phyloP scores from a whole-genome alignment of 768 basidiomycete species.

The Dioszegia aurantiaca region DNA sequence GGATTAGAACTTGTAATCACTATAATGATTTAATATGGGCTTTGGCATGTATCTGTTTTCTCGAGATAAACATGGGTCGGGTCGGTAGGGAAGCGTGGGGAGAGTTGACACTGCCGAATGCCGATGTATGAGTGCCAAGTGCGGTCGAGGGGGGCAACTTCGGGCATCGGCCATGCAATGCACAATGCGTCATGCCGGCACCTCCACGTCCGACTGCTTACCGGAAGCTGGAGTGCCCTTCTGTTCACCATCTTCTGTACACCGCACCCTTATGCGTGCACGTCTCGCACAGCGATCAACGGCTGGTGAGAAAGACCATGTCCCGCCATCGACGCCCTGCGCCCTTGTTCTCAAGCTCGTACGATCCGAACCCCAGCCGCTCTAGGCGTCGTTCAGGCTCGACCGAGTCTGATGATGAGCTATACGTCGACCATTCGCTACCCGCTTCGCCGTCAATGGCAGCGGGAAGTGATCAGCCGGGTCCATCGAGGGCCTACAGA shows the following conservation, averaged over 20 bases:
- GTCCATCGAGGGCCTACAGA: slow-evolving; percentile 1
- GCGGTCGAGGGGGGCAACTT: neutral
- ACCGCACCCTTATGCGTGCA: too few species aligned
- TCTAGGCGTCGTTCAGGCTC: neutral
- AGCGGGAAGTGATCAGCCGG: neutral
- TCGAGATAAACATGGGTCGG: neutral
- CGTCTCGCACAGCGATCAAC: too few species aligned
- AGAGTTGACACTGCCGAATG: too few species aligned
- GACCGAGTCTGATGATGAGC: slow-evolving; percentile 8
- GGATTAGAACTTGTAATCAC: too few species aligned
- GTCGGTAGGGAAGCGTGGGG: too few species aligned
- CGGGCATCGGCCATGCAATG: neutral
- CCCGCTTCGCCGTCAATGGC: neutral
- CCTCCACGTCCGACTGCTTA: too few species aligned
- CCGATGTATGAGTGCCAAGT: too few species aligned
- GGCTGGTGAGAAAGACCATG: too few species aligned
- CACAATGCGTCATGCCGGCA: too few species aligned
- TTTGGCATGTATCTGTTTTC: neutral
- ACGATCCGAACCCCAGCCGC: neutral
- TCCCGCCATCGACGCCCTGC: too few species aligned
- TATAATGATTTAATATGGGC: neutral
- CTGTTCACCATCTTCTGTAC: too few species aligned
- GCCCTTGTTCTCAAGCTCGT: neutral
- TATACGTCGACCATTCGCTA: slow-evolving; percentile 7
- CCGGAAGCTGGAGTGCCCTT: too few species aligned